These are phyloP conservation scores for Imleria badia DNA, from an alignment of 768 basidiomycete species.

Conservation along the genomic window DNA sequence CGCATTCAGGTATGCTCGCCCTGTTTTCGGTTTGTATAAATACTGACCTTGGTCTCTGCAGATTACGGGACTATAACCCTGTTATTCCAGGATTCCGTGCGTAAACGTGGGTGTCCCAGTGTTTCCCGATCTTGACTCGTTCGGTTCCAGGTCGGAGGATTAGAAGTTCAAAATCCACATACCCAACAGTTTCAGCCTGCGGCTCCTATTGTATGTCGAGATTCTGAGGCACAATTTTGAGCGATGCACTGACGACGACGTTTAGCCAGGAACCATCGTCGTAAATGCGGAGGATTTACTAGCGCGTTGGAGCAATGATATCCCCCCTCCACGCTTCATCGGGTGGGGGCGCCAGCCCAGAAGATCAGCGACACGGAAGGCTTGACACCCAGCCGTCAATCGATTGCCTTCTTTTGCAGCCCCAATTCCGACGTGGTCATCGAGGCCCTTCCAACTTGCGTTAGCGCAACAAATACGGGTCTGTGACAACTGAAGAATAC, in stretches of 20 bases:
- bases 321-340: constrained; percentile 79
- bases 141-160: constrained; percentile 62
- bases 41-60: constrained; percentile 18
- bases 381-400: constrained; percentile 66
- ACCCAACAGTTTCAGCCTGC: constrained; percentile 72
- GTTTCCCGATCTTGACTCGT: neutral
- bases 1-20: constrained; percentile 61
- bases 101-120: constrained; percentile 10
- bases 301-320: constrained; percentile 81
- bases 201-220: constrained; percentile 62
- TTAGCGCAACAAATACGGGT: constrained; percentile 53
- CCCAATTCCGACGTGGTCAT: constrained; percentile 71
- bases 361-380: constrained; percentile 48
- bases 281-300: constrained; percentile 82
- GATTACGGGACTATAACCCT: constrained; percentile 81
- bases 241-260: constrained; percentile 2
- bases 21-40: neutral
- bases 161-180: constrained; percentile 80
- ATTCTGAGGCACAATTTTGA: neutral
- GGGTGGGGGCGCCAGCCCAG: constrained; percentile 66
- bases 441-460: constrained; percentile 66
- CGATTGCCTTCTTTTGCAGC: constrained; percentile 87
- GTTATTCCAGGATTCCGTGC: constrained; percentile 73
- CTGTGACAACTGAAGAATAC: constrained; percentile 72
- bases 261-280: constrained; percentile 75